A percentile compares a stretch with the other conserved stretches of the same genome.
Evolutionary conservation across 345 rosid species (phyloP).

Genomic region (Camelina sativa): DNA sequence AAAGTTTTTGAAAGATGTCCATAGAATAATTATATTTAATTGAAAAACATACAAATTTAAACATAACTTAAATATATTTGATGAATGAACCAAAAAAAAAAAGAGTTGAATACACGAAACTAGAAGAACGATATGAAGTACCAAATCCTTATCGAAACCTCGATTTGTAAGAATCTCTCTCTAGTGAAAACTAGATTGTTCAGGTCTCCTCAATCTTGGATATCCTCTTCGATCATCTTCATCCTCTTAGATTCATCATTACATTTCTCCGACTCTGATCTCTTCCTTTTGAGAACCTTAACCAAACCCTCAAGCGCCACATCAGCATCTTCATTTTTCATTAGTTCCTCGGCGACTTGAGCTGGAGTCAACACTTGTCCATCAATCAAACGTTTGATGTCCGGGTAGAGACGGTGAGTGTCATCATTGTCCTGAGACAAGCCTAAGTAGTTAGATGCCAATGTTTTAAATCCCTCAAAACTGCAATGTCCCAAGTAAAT

Average conservation of each 20-base stretch:
- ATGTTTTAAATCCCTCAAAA: slow-evolving; percentile 3
- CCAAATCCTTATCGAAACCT: not conserved
- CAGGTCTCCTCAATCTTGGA: not conserved
- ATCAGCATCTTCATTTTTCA: slow-evolving; percentile 54
- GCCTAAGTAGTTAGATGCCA: slow-evolving; percentile 53
- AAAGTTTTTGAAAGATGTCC: no score
- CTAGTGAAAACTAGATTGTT: not conserved
- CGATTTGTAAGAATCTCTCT: not conserved
- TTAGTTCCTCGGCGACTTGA: slow-evolving; percentile 57
- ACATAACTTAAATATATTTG: not conserved
- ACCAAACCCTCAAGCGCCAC: slow-evolving; percentile 53
- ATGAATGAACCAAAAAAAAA: no score
- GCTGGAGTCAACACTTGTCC: slow-evolving; percentile 50
- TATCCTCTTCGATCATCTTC: not conserved
- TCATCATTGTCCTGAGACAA: slow-evolving; percentile 6
- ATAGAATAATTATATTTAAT: not conserved
- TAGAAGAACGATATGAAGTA: not conserved
- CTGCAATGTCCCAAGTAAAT: slow-evolving; percentile 66
- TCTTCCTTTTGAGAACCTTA: slow-evolving; percentile 48
- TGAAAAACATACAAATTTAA: not conserved
- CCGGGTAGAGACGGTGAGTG: slow-evolving; percentile 44
- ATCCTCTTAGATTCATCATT: not conserved
- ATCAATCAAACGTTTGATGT: slow-evolving; percentile 45
- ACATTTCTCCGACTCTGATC: not conserved
- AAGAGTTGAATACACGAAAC: not conserved